Evolutionary conservation across 78 protist genomes (phyloP).

Genomic region (Protostelium mycophagum): DNA sequence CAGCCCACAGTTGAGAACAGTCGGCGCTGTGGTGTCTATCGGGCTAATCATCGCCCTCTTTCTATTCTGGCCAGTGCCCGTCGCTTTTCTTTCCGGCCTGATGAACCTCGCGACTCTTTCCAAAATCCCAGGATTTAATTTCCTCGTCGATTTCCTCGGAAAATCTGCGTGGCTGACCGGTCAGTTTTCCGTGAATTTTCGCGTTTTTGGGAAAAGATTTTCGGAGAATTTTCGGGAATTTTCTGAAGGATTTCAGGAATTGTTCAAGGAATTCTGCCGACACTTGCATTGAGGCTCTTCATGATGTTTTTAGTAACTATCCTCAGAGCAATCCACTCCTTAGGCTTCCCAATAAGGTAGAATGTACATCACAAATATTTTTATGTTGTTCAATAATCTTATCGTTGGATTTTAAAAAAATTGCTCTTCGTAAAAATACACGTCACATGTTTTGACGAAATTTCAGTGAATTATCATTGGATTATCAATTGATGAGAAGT

Average conservation of each 20-base stretch:
- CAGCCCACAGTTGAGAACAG: background rate
- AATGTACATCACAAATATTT: too few relatives aligned
- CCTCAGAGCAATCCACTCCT: background rate
- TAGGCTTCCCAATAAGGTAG: background rate
- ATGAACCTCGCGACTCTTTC: constrained; percentile 44
- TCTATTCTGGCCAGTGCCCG: constrained; percentile 55
- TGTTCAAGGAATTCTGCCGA: constrained; percentile 59
- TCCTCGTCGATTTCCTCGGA: constrained; percentile 26
- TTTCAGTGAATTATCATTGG: background rate
- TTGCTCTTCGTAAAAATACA: constrained; percentile 10
- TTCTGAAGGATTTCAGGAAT: background rate
- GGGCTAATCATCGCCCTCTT: constrained; percentile 19
- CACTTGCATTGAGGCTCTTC: constrained; percentile 27
- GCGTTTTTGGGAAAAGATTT: background rate
- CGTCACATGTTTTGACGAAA: constrained; percentile 13
- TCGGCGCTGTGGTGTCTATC: background rate
- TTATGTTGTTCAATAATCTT: background rate
- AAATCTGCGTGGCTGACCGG: constrained; percentile 13
- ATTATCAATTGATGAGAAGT: constrained; percentile 12
- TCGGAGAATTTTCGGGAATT: too few relatives aligned
- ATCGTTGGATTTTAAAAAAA: background rate
- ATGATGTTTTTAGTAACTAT: constrained; percentile 16
- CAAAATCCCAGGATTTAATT: constrained; percentile 29
- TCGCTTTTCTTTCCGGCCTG: constrained; percentile 42
- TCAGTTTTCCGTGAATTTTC: background rate